A percentile compares a stretch with the other conserved stretches of the same genome.
phyloP scores from a whole-genome alignment of 2,329 filamentous ascomycete genomes.

The Gnomoniopsis smithogilvyi region DNA sequence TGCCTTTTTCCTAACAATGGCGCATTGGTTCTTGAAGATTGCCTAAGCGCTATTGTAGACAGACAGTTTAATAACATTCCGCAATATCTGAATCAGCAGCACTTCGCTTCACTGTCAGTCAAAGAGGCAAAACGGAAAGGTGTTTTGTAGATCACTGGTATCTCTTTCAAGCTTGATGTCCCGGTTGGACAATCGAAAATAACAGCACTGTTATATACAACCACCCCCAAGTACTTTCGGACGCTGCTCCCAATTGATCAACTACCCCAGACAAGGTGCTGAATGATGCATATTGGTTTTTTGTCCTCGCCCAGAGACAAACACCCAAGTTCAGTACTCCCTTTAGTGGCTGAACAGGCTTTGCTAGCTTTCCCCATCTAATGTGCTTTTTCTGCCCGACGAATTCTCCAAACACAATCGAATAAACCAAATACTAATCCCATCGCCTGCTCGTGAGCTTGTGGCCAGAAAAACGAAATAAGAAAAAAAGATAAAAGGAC shows the following conservation, averaged over 20 bases:
- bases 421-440: background rate
- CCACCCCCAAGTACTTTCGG: no score
- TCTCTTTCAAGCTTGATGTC: background rate
- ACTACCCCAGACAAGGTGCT: no score
- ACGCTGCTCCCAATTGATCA: no score
- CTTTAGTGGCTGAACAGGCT: background rate
- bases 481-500: slow-evolving; percentile 21
- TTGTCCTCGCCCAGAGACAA: no score
- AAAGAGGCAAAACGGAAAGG: background rate
- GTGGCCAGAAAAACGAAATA: background rate
- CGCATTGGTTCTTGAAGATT: background rate
- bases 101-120: background rate
- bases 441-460: background rate
- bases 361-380: slow-evolving; percentile 10
- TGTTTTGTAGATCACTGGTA: background rate
- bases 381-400: slow-evolving; percentile 8
- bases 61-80: no score
- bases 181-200: no score
- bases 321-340: background rate
- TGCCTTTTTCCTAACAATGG: background rate
- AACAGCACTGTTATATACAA: no score
- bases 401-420: background rate
- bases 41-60: no score
- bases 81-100: background rate
- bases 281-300: no score